These are phyloP conservation scores for Aspergillus conjunctus DNA, from an alignment of 495 filamentous ascomycete genomes.

Conservation along the genomic window DNA sequence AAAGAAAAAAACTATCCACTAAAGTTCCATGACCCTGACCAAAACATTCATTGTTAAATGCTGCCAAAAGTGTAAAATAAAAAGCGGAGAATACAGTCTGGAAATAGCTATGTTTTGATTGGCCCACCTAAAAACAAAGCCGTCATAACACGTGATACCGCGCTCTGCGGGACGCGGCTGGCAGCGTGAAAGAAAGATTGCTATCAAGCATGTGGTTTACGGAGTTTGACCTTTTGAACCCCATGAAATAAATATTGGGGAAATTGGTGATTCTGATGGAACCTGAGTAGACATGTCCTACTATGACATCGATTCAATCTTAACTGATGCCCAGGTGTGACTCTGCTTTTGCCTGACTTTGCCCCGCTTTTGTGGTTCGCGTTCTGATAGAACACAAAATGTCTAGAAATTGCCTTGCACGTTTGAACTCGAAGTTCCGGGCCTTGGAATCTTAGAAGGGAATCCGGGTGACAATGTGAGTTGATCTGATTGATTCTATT, in stretches of 20 bases:
- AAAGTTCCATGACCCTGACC: no score
- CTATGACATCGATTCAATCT: constrained; percentile 91
- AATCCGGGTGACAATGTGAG: constrained; percentile 67
- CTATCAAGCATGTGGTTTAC: background rate
- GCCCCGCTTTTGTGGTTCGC: background rate
- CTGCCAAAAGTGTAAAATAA: no score
- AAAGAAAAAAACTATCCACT: no score
- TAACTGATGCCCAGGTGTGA: constrained; percentile 85
- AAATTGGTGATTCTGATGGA: background rate
- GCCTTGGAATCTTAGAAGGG: constrained; percentile 83
- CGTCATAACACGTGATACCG: constrained; percentile 10
- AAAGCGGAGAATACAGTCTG: no score
- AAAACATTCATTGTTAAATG: no score
- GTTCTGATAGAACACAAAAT: background rate
- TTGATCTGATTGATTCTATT: background rate
- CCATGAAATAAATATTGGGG: background rate
- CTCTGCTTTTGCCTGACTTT: background rate
- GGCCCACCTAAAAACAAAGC: background rate
- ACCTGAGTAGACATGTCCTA: constrained; percentile 61
- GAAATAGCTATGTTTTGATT: constrained; percentile 10
- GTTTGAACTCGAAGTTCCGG: constrained; percentile 84
- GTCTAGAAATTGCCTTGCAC: constrained; percentile 89
- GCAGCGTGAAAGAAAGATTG: background rate
- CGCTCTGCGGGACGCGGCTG: constrained; percentile 10
- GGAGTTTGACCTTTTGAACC: background rate